Evolutionary conservation across 1,284 basidiomycete species (phyloP).

Genomic region (Trametes versicolor): DNA sequence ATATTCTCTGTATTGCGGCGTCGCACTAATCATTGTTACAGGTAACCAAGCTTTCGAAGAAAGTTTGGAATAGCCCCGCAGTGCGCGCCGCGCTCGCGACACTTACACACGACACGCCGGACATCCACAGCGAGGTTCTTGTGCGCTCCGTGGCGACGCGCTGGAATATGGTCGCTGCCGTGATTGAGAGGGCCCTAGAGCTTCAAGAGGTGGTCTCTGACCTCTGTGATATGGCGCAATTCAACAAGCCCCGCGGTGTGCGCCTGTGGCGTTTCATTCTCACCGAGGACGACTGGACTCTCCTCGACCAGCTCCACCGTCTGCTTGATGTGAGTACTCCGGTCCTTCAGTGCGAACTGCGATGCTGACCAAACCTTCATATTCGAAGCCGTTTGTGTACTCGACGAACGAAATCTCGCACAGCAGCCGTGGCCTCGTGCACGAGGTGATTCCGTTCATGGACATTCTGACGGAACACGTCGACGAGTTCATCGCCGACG

Average conservation of each 20-base stretch:
- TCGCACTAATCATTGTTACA: too few species aligned
- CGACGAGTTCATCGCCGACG: background rate
- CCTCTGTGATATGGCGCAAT: background rate
- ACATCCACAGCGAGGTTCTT: too few species aligned
- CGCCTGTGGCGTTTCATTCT: background rate
- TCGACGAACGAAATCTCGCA: background rate
- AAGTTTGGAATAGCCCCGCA: background rate
- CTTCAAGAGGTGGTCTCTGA: background rate
- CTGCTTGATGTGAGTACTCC: background rate
- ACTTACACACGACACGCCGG: background rate
- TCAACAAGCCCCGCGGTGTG: background rate
- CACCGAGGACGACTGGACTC: background rate
- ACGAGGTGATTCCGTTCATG: background rate
- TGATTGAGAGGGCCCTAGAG: background rate
- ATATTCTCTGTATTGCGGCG: too few species aligned
- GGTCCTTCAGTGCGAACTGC: too few species aligned
- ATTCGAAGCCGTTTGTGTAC: background rate
- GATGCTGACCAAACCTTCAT: too few species aligned
- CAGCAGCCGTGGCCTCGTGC: background rate
- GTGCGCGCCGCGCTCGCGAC: background rate
- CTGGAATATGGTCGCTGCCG: background rate
- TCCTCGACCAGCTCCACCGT: background rate
- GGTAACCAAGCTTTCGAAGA: background rate
- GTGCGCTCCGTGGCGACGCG: background rate
- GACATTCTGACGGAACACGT: background rate